Evolutionary conservation across 805 yeast genomes (phyloP).

Genomic region (Starmerella asiatica): DNA sequence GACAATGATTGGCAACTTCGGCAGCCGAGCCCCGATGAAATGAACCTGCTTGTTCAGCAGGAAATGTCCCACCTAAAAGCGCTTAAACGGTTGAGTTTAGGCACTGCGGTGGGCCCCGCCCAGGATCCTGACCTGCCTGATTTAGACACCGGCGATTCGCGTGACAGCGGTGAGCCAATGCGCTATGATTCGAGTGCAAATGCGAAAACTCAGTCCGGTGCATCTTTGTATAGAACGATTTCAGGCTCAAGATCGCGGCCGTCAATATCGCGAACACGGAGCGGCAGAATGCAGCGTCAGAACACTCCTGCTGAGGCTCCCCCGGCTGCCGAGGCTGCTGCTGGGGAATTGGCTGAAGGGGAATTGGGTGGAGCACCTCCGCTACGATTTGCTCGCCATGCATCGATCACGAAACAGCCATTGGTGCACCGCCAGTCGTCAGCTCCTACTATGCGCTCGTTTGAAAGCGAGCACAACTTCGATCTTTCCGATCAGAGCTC

Average conservation of each 20-base stretch:
- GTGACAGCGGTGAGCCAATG: neutral
- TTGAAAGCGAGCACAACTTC: neutral
- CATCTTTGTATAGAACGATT: neutral
- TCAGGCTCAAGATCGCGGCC: neutral
- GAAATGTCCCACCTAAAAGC: conserved; percentile 31
- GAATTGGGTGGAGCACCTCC: neutral
- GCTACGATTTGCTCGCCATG: conserved; percentile 8
- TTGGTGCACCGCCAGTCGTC: conserved; percentile 2
- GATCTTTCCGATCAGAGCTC: neutral
- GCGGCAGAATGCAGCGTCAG: neutral
- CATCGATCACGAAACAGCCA: conserved; percentile 5
- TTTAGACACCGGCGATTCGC: conserved; percentile 3
- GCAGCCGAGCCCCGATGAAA: conserved; percentile 17
- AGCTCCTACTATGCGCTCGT: neutral
- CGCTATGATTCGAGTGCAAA: too few species aligned
- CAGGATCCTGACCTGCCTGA: conserved; percentile 32
- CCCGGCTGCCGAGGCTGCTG: neutral
- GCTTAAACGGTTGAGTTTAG: conserved; percentile 31
- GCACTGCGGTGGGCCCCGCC: conserved; percentile 24
- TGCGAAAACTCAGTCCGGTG: neutral
- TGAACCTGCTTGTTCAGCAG: conserved; percentile 29
- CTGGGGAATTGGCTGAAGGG: neutral
- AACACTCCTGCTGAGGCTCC: neutral
- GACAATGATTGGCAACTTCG: conserved; percentile 5
- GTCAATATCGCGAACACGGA: neutral